Conservation (phyloP, 2,329 filamentous ascomycete genomes). For the Colletotrichum sojae region DNA sequence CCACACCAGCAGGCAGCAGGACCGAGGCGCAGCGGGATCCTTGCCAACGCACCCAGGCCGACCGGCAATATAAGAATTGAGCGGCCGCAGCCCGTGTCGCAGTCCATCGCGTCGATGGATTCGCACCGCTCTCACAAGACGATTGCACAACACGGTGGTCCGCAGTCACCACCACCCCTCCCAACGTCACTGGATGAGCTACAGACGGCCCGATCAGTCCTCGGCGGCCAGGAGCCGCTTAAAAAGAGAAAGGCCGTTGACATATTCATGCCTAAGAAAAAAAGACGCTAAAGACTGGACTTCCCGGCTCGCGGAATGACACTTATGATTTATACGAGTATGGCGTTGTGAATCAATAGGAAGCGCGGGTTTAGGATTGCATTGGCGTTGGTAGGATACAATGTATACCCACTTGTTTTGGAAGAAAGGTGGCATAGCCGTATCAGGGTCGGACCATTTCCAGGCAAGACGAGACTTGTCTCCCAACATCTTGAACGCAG, state of each 20-base stretch:
- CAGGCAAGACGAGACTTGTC: not conserved
- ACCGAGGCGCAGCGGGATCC: slow-evolving; percentile 27
- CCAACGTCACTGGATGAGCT: slow-evolving; percentile 33
- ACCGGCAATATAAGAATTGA: slow-evolving; percentile 35
- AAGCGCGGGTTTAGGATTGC: not conserved
- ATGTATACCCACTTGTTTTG: slow-evolving; percentile 26
- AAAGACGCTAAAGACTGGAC: slow-evolving; percentile 38
- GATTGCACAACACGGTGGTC: slow-evolving; percentile 3
- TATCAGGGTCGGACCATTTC: not conserved
- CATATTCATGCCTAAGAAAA: slow-evolving; percentile 67
- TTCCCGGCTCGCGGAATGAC: not conserved
- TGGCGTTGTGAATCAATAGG: slow-evolving; percentile 15
- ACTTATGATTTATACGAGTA: slow-evolving; percentile 3
- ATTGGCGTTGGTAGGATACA: slow-evolving; percentile 25
- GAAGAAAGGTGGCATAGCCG: slow-evolving; percentile 8
- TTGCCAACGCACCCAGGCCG: slow-evolving; percentile 33
- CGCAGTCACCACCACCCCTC: slow-evolving; percentile 44
- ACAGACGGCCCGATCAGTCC: slow-evolving; percentile 21
- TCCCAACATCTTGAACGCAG: not conserved
- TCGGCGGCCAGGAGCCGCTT: slow-evolving; percentile 26
- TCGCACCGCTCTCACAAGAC: slow-evolving; percentile 16
- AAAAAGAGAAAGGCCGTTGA: slow-evolving; percentile 62
- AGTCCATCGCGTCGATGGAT: slow-evolving; percentile 7
- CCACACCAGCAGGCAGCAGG: slow-evolving; percentile 14
- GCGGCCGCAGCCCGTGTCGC: slow-evolving; percentile 20